Percentiles rank a stretch among this genome's conserved stretches.
phyloP scores from a whole-genome alignment of 768 basidiomycete genomes.

The Tricholoma terreum region DNA sequence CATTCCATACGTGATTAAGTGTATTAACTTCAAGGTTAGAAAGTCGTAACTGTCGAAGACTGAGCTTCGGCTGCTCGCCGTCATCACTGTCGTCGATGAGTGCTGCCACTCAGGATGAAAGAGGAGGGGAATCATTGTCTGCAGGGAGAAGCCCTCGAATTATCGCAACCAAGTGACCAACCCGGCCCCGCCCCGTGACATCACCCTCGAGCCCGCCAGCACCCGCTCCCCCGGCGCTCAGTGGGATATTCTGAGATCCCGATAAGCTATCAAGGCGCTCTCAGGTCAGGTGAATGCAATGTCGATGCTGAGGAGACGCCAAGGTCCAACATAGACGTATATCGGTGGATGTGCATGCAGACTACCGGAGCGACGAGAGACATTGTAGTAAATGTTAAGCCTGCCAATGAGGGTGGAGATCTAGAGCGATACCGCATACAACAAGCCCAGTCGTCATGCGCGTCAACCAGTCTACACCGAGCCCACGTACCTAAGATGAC shows the following conservation, averaged over 20 bases:
- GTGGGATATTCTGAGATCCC: too few relatives aligned
- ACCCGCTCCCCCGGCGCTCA: too few relatives aligned
- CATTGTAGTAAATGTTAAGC: conserved; percentile 43
- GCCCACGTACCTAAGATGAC: conserved; percentile 40
- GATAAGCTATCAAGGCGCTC: too few relatives aligned
- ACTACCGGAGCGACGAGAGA: conserved; percentile 11
- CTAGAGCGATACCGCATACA: conserved; percentile 21
- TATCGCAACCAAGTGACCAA: conserved; percentile 40
- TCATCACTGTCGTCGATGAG: conserved; percentile 20
- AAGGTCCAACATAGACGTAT: background rate
- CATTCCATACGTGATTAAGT: conserved; percentile 40
- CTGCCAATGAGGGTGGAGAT: conserved; percentile 45
- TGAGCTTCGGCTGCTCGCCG: conserved; percentile 25
- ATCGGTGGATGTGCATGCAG: background rate
- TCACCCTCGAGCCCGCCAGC: too few relatives aligned
- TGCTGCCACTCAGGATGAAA: conserved; percentile 28
- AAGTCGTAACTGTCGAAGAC: conserved; percentile 36
- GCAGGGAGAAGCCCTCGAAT: conserved; percentile 37
- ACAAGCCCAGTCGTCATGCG: too few relatives aligned
- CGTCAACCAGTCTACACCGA: too few relatives aligned
- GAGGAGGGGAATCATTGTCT: conserved; percentile 25
- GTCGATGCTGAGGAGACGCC: too few relatives aligned
- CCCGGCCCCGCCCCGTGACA: conserved; percentile 23
- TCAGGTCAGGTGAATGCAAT: too few relatives aligned
- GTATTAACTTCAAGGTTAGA: conserved; percentile 31